These are phyloP conservation scores for Sarcodon sp. DNA, from an alignment of 768 basidiomycete species.

Conservation along the genomic window DNA sequence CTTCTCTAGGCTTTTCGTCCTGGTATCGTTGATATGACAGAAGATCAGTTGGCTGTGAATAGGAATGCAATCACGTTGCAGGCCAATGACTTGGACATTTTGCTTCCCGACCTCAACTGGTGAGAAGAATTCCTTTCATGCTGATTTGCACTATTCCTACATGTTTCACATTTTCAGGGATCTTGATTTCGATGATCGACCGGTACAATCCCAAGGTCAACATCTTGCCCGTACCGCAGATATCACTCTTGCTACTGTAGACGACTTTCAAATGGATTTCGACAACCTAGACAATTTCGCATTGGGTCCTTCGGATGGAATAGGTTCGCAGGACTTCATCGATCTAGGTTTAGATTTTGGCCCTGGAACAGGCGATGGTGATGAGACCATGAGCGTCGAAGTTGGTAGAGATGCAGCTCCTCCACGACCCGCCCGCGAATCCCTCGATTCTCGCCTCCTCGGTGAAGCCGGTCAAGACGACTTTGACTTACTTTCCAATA, in stretches of 20 bases:
- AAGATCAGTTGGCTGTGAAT: conserved; percentile 81
- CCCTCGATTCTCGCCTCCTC: conserved; percentile 50
- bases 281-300: conserved; percentile 61
- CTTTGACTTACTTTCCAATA: conserved; percentile 47
- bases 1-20: conserved; percentile 75
- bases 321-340: conserved; percentile 78
- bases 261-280: conserved; percentile 58
- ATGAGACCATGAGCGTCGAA: conserved; percentile 54
- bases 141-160: background rate
- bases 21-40: conserved; percentile 91
- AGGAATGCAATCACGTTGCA: conserved; percentile 84
- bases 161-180: conserved; percentile 37
- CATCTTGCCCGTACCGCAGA: conserved; percentile 80
- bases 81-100: conserved; percentile 60
- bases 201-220: conserved; percentile 53
- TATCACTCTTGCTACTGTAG: conserved; percentile 73
- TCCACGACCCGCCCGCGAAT: conserved; percentile 32
- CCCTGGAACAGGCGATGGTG: conserved; percentile 23
- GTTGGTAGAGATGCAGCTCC: conserved; percentile 61
- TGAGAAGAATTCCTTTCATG: conserved; percentile 16
- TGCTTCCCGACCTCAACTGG: conserved; percentile 77
- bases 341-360: conserved; percentile 75
- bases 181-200: conserved; percentile 62
- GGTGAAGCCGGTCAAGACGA: conserved; percentile 37
- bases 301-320: conserved; percentile 67